A percentile compares a stretch with the other conserved stretches of the same genome.
Conservation (phyloP, 495 filamentous ascomycete species). For the Umbilicaria muhlenbergii region DNA sequence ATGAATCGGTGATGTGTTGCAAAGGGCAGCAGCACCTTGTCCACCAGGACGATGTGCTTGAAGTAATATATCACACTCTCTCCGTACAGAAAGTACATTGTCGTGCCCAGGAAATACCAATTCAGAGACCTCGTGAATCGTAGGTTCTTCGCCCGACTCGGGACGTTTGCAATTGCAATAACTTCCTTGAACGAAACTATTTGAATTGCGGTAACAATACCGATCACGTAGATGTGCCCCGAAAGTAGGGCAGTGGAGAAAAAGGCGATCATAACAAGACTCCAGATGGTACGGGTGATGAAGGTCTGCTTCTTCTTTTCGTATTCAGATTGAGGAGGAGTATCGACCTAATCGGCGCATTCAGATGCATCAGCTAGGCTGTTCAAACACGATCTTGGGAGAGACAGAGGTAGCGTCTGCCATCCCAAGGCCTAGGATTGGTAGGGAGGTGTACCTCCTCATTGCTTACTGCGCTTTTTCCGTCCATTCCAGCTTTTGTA, state of each 20-base stretch:
- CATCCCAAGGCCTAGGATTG: background rate
- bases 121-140: constrained; percentile 91
- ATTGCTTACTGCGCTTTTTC: constrained; percentile 29
- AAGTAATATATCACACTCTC: constrained; percentile 99
- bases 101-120: constrained; percentile 97
- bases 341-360: constrained; percentile 20
- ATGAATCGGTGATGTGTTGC: constrained; percentile 98
- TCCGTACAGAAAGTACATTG: constrained; percentile 98
- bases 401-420: no score
- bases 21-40: constrained; percentile 78
- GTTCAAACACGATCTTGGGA: background rate
- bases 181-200: constrained; percentile 99
- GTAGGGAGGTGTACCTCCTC: constrained; percentile 25
- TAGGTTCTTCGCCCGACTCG: constrained; percentile 76
- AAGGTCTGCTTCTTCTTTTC: constrained; percentile 99
- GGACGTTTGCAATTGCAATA: constrained; percentile 91
- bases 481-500: constrained; percentile 28
- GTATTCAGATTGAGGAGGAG: constrained; percentile 51
- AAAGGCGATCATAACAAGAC: constrained; percentile 83
- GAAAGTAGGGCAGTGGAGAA: constrained; percentile 89
- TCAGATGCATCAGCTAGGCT: background rate
- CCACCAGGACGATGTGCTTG: constrained; percentile 94
- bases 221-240: constrained; percentile 93
- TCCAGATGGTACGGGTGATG: constrained; percentile 96
- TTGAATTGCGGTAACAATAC: constrained; percentile 79